Evolutionary conservation across 306 rosid genomes (phyloP), one percentile per base, ranked within the genome.

Genomic region (Dryas alaskensis): DNA sequence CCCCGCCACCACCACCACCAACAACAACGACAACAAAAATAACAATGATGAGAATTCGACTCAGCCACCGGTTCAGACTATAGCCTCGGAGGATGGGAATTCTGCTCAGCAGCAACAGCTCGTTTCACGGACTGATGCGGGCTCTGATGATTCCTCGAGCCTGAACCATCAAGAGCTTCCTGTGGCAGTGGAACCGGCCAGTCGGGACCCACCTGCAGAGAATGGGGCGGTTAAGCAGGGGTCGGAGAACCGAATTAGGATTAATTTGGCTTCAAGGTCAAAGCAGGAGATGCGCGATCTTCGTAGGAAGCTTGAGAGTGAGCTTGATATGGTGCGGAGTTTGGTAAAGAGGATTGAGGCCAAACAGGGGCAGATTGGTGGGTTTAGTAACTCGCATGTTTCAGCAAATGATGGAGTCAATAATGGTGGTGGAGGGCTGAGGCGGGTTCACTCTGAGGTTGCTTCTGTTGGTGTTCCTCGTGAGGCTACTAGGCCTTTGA

Each of bases 331-430:
- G 31, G 91, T 93, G 60, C 86, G 92, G 77, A 78, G 72, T 85
- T 80, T 85, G 88, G 89, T 91, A 76, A 86, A 82, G 86, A 91
- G 70, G 85, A 85, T 93, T 80, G 98, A 93, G 69, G 83, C 60
- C 55, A 91, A 89, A 78, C 98, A 89, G 86, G 89, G 88, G 79
- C 91, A 84, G 72, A 73, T 82, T 46, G 78, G 80, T 55, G 86
- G 84, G 65, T 70, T 67, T 75, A 55, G 86, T 47, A 79, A 46
- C 68, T 74, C 81, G 3, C 86, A 78, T 83, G 39, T 75, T 14
- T 57, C 70, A 17, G 46, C 70, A 14, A 83, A 75, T 81, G 81
- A 78, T 65, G 78, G 77, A 65, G 55, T 85, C 22, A 75, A 69
- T 65, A 86, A 82, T 77, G 86, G 86, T 1, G 71, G 80, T 81